phyloP scores from a whole-genome alignment of 495 filamentous ascomycete species.

The Articulospora tetracladia region DNA sequence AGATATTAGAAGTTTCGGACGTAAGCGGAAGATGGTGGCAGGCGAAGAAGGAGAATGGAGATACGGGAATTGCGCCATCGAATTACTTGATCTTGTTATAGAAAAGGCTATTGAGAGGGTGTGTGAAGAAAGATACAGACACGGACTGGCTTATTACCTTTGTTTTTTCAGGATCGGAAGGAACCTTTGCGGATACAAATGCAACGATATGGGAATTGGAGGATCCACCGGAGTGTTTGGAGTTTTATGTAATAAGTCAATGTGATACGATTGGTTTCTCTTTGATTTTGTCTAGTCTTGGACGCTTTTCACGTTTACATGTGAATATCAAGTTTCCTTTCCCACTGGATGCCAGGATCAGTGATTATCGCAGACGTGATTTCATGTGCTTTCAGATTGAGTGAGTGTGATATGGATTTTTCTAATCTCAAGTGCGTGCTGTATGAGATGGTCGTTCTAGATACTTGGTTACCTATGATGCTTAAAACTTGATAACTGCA shows the following conservation, averaged over 20 bases:
- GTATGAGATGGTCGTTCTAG: too few relatives aligned
- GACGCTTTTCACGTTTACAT: not conserved
- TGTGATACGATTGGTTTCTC: conserved; percentile 18
- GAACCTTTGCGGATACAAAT: not conserved
- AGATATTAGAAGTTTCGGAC: conserved; percentile 94
- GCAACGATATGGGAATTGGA: conserved; percentile 1
- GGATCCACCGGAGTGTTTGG: not conserved
- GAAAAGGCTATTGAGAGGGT: conserved; percentile 19
- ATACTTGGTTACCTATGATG: too few relatives aligned
- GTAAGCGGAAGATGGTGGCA: conserved; percentile 99
- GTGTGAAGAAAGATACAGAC: not conserved
- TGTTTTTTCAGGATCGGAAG: conserved; percentile 1
- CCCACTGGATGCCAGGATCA: too few relatives aligned
- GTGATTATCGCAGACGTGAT: too few relatives aligned
- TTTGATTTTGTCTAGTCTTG: not conserved
- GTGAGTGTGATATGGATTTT: too few relatives aligned
- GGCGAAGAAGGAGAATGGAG: conserved; percentile 88
- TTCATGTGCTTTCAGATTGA: too few relatives aligned
- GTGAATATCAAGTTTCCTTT: too few relatives aligned
- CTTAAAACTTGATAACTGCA: too few relatives aligned
- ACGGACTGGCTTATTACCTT: conserved; percentile 3
- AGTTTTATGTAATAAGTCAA: conserved; percentile 23
- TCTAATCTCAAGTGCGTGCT: too few relatives aligned
- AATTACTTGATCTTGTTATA: conserved; percentile 98
- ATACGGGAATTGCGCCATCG: conserved; percentile 95